These are phyloP conservation scores for Misopates orontium DNA, from an alignment of 257 asterid genomes.

Conservation along the genomic window DNA sequence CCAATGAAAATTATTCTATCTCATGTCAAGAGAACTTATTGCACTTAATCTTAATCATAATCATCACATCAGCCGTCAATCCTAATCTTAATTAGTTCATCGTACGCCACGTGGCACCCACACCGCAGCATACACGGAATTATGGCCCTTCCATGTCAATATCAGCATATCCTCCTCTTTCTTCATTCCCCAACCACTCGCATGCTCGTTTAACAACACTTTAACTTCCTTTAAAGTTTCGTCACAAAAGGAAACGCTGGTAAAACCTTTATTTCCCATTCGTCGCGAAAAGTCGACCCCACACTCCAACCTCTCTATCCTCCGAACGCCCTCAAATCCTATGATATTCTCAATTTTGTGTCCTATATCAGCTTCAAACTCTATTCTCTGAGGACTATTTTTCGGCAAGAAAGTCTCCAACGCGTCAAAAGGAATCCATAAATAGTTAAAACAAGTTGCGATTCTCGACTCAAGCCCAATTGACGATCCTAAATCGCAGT, in stretches of 20 bases:
- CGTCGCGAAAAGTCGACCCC: conserved; percentile 44
- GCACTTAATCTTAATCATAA: background rate
- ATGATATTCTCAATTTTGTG: conserved; percentile 69
- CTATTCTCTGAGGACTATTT: conserved; percentile 55
- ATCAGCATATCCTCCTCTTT: conserved; percentile 65
- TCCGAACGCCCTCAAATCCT: conserved; percentile 54
- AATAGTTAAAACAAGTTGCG: conserved; percentile 60
- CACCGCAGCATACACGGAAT: conserved; percentile 56
- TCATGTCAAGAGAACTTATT: background rate
- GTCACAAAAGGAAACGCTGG: conserved; percentile 50
- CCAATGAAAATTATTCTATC: no score
- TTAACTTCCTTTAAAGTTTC: conserved; percentile 63
- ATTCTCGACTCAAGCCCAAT: conserved; percentile 50
- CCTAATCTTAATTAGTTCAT: no score
- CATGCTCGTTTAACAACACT: conserved; percentile 63
- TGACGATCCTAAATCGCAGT: conserved; percentile 48
- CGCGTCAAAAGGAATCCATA: conserved; percentile 85
- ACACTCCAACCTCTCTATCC: conserved; percentile 62
- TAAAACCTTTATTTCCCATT: conserved; percentile 51
- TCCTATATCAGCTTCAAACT: conserved; percentile 67
- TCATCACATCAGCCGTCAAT: no score
- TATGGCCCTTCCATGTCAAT: conserved; percentile 88
- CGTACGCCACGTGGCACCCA: conserved; percentile 49
- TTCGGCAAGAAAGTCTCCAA: conserved; percentile 77
- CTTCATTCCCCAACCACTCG: conserved; percentile 94